These are phyloP conservation scores for Chalciporus sp. DNA, from an alignment of 1,284 basidiomycete species.

Conservation along the genomic window DNA sequence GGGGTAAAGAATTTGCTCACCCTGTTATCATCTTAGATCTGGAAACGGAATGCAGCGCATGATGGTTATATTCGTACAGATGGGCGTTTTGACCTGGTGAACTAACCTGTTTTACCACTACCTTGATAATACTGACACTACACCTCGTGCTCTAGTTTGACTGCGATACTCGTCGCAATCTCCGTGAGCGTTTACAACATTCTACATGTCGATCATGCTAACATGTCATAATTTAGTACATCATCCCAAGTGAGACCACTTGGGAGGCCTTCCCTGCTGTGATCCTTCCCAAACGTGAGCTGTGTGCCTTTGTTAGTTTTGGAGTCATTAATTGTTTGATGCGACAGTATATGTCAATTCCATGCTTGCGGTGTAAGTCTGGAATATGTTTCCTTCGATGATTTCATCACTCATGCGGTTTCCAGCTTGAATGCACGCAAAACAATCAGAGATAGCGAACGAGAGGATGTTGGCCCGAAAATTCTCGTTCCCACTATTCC, in stretches of 20 bases:
- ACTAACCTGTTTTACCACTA: not conserved
- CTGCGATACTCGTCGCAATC: not conserved
- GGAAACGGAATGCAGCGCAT: slow-evolving; percentile 5
- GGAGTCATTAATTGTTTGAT: not conserved
- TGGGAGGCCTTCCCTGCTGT: not conserved
- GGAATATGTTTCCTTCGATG: no score
- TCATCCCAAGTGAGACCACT: not conserved
- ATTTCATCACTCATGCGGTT: no score
- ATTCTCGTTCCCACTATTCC: not conserved
- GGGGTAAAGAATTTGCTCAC: not conserved
- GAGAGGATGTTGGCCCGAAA: not conserved
- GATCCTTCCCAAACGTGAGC: not conserved
- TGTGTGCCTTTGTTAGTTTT: not conserved
- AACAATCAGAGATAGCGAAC: not conserved
- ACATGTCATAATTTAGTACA: not conserved
- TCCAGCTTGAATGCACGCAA: slow-evolving; percentile 2
- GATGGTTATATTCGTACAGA: slow-evolving; percentile 1
- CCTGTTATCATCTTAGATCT: not conserved
- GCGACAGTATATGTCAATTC: not conserved
- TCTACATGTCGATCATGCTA: not conserved
- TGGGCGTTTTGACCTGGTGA: slow-evolving; percentile 3
- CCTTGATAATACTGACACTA: not conserved
- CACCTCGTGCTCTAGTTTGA: not conserved
- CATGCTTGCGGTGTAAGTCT: slow-evolving; percentile 2
- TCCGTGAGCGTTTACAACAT: not conserved